Conservation (phyloP, 2,329 filamentous ascomycete species). For the Botrytis byssoidea region DNA sequence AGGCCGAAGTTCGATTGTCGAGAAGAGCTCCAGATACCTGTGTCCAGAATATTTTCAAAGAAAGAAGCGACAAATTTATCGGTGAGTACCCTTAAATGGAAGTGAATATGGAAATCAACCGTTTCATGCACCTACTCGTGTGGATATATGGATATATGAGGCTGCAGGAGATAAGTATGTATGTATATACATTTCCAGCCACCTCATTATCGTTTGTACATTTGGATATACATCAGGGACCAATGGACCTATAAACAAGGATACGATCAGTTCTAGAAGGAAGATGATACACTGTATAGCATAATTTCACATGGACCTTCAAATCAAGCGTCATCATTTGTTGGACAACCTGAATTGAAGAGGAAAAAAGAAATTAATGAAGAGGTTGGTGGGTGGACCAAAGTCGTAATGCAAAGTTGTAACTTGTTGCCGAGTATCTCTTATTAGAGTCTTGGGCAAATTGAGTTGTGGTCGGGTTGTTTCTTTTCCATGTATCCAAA, state of each 20-base stretch:
- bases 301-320: not conserved
- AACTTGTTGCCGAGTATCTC: conserved; percentile 2
- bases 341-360: not conserved
- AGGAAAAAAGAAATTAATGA: conserved; percentile 18
- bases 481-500: not conserved
- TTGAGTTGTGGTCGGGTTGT: not conserved
- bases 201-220: conserved; percentile 12
- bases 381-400: conserved; percentile 20
- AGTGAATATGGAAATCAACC: conserved; percentile 6
- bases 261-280: conserved; percentile 10
- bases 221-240: not conserved
- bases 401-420: not conserved
- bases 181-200: conserved; percentile 15
- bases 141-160: conserved; percentile 12
- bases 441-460: not conserved
- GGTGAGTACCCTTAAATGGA: conserved; percentile 3
- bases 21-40: conserved; percentile 3
- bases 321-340: conserved; percentile 6
- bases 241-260: not conserved
- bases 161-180: conserved; percentile 6
- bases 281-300: conserved; percentile 8
- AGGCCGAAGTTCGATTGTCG: not conserved
- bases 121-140: conserved; percentile 19
- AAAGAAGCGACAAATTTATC: not conserved
- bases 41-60: not conserved